Evolutionary conservation across 257 asterid genomes (phyloP).

Genomic region (Datura wrightii): DNA sequence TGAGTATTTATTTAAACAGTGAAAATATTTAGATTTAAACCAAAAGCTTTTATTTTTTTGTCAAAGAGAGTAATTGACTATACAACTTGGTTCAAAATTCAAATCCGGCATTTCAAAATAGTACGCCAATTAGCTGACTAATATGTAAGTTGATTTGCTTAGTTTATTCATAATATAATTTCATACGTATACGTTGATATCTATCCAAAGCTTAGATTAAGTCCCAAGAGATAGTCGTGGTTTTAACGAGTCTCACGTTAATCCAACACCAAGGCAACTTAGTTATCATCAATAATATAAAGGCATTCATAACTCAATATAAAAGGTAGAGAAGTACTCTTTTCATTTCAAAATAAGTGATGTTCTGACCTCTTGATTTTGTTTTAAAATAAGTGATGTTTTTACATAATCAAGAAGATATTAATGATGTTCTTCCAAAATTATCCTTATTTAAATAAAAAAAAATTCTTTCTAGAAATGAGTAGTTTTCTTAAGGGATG

Average conservation of each 20-base stretch:
- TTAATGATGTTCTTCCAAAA: no score
- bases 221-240: not conserved
- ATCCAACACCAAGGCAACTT: constrained; percentile 6
- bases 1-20: not conserved
- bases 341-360: no score
- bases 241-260: not conserved
- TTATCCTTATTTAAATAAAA: no score
- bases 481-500: no score
- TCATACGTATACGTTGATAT: not conserved
- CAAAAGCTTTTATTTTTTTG: not conserved
- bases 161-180: not conserved
- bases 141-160: not conserved
- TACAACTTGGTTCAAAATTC: constrained; percentile 5
- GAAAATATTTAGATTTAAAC: not conserved
- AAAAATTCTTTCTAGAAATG: no score
- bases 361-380: no score
- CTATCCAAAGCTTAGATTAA: not conserved
- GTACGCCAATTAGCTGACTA: not conserved
- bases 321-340: not conserved
- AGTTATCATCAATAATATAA: not conserved
- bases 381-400: no score
- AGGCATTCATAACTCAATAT: not conserved
- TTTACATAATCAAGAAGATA: no score
- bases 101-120: not conserved
- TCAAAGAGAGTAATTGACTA: not conserved